Evolutionary conservation across 2,329 filamentous ascomycete species (phyloP), one percentile per base, ranked within the genome.

Genomic region (Seiridium cupressi): DNA sequence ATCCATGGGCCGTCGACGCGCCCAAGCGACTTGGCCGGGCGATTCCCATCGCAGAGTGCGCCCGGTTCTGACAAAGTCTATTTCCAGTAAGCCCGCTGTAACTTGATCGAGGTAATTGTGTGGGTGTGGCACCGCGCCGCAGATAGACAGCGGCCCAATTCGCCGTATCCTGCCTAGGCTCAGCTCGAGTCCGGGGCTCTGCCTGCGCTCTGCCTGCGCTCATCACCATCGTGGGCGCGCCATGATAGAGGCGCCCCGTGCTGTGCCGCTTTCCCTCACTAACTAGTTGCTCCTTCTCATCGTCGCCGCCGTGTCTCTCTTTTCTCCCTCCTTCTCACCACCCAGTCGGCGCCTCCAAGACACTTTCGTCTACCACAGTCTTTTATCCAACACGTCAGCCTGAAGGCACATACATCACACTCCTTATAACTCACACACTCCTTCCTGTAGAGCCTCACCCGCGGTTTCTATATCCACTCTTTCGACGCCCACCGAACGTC

Each of bases 331-430:
- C 42, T 51, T 34, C 42, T 44, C 35, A 35, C 35, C 47, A 26
- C 51, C 51, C 42, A 38, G 46, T 40, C 36, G 38, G 38, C 10
- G 7, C 38, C 11, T 31, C 18, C n/a, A 13, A 60, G 60, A 61
- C 60, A 35, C 34, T 47, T 59, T 59, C 55, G 56, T 59, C 60
- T 57, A 47, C 53, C 60, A 62, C 60, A 60, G 53, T 62, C 60
- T 46, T 59, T 62, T 53, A 26, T 34, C 31, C 31, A 44, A 51
- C 46, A 59, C 54, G 55, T 55, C 51, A 44, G 18, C 55, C 34
- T 44, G n/a, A 32, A 53, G 32, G 31, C 34, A 26, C 18, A 26
- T 53, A 31, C 55, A 57, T 54, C 44, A 61, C 59, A 58, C 55
- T 61, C 55, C 40, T 61, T 61, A 58, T 57, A 51, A 60, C 44